Evolutionary conservation across 2,329 filamentous ascomycete species (phyloP), one percentile per base, ranked within the genome.

Genomic region (Trichophyton simii): DNA sequence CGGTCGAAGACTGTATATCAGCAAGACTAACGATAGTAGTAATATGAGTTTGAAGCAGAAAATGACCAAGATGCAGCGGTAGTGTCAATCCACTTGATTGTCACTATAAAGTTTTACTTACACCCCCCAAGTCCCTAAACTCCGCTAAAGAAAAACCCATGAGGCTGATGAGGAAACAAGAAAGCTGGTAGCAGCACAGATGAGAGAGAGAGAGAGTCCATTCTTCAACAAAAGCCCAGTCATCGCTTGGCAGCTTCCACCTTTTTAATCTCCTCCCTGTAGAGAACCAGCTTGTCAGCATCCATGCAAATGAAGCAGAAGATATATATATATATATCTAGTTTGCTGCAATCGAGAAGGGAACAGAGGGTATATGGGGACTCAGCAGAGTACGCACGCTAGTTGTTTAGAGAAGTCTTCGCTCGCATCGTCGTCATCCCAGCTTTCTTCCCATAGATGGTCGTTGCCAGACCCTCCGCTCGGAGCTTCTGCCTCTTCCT

Each of bases 371-470:
- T 25, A 20, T 36, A 44, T 34, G 20, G n/a, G 54, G 18, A 13
- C 34, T 3, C 34, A 13, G 9, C 25, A 25, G 58, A 41, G 31
- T 60, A 80, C 87, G 67, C 76, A 96, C 92, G 90, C 95, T 71
- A 99, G 78, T 79, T 97, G 92, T 70, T 88, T 84, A 11, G 91
- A 94, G 75, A 99, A 99, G 71, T 99, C 94, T 73, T 99, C 94
- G 70, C 83, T 94, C 67, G 90, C 94, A 77, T 97, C 94, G 73
- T 97, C 92, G 71, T 99, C 94, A 72, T 99, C 94, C 94, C 94
- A 99, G 81, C 91, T 96, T 81, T 99, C 94, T 77, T 99, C 94
- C 94, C 94, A 99, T 60, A 99, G 80, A 78, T 97, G 91, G 73
- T 86, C 83, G 70, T 63, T 63, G 52, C 86, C 86, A 68, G 79